Conservation (phyloP, 257 asterid species). For the Euphrasia confusa region DNA sequence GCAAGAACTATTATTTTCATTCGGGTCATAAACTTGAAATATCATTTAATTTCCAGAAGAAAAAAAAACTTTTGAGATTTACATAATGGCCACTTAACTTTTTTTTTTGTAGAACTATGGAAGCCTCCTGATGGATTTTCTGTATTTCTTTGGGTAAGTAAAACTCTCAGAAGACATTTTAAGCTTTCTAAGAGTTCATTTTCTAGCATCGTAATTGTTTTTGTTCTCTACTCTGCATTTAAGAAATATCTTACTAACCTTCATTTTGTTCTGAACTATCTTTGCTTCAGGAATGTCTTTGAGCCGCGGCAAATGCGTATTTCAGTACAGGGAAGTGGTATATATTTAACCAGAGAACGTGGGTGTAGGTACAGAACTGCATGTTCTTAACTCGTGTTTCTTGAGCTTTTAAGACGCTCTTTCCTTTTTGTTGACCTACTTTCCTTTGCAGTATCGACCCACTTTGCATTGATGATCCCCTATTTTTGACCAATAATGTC, state of each 20-base stretch:
- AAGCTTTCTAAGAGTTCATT: slow-evolving; percentile 4
- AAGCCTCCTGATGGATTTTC: slow-evolving; percentile 95
- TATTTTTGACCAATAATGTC: slow-evolving; percentile 79
- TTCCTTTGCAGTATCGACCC: slow-evolving; percentile 82
- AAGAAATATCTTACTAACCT: slow-evolving; percentile 19
- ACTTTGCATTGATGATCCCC: slow-evolving; percentile 91
- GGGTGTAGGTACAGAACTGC: slow-evolving; percentile 64
- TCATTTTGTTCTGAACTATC: slow-evolving; percentile 25
- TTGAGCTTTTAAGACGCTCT: slow-evolving; percentile 16
- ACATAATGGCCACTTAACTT: slow-evolving; percentile 14
- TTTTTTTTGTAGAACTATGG: slow-evolving; percentile 63
- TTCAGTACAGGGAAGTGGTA: slow-evolving; percentile 92
- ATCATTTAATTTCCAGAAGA: slow-evolving; percentile 4
- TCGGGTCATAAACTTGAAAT: slow-evolving; percentile 8
- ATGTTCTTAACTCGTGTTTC: slow-evolving; percentile 22
- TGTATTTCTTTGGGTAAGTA: slow-evolving; percentile 96
- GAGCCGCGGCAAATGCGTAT: slow-evolving; percentile 98
- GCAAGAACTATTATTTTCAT: slow-evolving; percentile 12
- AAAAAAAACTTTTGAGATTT: not conserved
- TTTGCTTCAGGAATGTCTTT: slow-evolving; percentile 75
- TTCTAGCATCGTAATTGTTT: not conserved
- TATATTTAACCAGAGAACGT: slow-evolving; percentile 82
- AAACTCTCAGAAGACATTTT: slow-evolving; percentile 8
- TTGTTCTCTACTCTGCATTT: slow-evolving; percentile 16
- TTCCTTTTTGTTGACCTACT: slow-evolving; percentile 14